Evolutionary conservation across 176 grass and related monocot genomes (phyloP), one percentile per base, ranked within the genome.

Genomic region (Miscanthus lutarioriparius): DNA sequence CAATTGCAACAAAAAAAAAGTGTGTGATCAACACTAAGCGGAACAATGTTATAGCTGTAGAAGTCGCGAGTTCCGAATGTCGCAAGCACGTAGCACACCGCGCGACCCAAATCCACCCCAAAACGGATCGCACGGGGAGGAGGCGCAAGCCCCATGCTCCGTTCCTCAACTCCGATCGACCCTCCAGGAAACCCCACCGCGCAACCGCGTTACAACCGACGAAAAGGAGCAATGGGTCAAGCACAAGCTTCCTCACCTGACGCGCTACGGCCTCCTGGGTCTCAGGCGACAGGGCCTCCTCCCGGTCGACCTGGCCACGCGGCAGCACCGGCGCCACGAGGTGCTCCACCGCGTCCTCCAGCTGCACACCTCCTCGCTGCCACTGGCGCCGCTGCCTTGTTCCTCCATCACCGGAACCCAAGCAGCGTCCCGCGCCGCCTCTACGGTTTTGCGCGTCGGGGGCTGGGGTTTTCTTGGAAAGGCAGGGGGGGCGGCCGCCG

Each of bases 301-400:
- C 28, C 28, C 28, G 28, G 28, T 30, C 28, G 28, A 30, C 28
- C 28, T 30, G 28, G 28, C 28, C 28, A 2, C 66, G 58, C 51
- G 84, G 77, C 15, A 94, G 86, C 27, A 64, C 81, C 26, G 95
- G 90, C 64, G 8, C 5, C 38, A 97, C 88, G 26, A 97, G 86
- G 64, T 89, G 71, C 5, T 92, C 90, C 37, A 94, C 89, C 13
- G 86, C 69, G 90, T 97, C 92, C 88, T 97, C 95, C 88, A 89
- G 27, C 73, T 82, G 51, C 72, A 77, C 88, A 80, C 30, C 71
- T 1, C 17, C 54, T 5, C 27, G 3, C 8, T 47, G 13, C 45
- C 43, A 45, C 43, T 3, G 43, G 43, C 63, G 7, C 67, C 28
- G 15, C n/a, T n/a, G n/a, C 53, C 43, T 7, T 51, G 19, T 0